Percentiles rank a stretch among this genome's conserved stretches.
phyloP scores from a whole-genome alignment of 2,329 filamentous ascomycete species.

The Calonectria ilicicola region DNA sequence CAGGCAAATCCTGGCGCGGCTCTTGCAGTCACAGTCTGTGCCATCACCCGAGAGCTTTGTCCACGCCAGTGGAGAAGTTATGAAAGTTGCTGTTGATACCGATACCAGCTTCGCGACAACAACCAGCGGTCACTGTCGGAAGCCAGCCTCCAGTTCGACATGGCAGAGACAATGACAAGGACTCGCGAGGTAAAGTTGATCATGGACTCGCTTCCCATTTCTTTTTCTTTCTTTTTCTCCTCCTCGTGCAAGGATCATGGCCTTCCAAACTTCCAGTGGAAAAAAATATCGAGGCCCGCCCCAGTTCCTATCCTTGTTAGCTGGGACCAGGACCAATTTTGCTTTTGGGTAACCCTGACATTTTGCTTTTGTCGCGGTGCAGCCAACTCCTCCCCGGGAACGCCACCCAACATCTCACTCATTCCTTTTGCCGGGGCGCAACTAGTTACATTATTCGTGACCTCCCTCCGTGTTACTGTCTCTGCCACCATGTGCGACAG shows the following conservation, averaged over 20 bases:
- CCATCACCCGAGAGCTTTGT: constrained; percentile 13
- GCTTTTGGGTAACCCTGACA: constrained; percentile 26
- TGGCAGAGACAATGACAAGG: neutral
- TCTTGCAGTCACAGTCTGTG: constrained; percentile 11
- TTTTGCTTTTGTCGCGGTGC: constrained; percentile 44
- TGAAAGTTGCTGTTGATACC: constrained; percentile 17
- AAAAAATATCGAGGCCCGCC: constrained; percentile 31
- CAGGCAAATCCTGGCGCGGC: constrained; percentile 11
- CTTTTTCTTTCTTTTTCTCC: constrained; percentile 20
- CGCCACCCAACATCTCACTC: constrained; percentile 41
- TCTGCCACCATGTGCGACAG: constrained; percentile 40
- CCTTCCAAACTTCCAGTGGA: constrained; percentile 35
- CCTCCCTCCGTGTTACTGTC: constrained; percentile 35
- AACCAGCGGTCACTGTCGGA: neutral
- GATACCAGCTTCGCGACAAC: constrained; percentile 9
- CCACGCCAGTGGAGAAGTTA: constrained; percentile 19
- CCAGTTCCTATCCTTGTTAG: constrained; percentile 36
- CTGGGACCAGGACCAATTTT: constrained; percentile 24
- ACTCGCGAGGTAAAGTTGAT: neutral
- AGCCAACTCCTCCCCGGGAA: constrained; percentile 37
- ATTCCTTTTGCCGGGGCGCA: constrained; percentile 38
- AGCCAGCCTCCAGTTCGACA: neutral
- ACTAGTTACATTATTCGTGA: constrained; percentile 39
- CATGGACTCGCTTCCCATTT: constrained; percentile 23
- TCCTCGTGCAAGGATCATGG: constrained; percentile 27